Conservation (phyloP, 2,329 filamentous ascomycete species). For the Dactylellina sp. region DNA sequence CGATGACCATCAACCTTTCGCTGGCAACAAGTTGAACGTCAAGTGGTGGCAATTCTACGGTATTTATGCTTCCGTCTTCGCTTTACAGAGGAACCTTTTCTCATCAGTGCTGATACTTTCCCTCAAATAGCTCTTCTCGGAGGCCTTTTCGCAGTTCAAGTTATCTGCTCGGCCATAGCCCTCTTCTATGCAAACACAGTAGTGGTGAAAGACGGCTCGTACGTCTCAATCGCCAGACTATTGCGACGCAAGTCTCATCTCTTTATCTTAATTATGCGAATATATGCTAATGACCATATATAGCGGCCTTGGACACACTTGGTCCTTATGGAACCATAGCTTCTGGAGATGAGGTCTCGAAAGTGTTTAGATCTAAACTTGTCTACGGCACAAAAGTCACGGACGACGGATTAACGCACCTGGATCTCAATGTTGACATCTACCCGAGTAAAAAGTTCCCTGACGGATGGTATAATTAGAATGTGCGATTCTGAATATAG, state of each 20-base stretch:
- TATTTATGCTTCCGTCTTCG: background rate
- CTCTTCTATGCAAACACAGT: slow-evolving; percentile 10
- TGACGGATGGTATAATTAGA: slow-evolving; percentile 23
- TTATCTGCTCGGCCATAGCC: slow-evolving; percentile 3
- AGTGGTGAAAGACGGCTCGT: slow-evolving; percentile 25
- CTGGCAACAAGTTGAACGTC: slow-evolving; percentile 30
- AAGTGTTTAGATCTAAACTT: slow-evolving; percentile 6
- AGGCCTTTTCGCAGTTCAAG: slow-evolving; percentile 6
- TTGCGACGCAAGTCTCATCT: slow-evolving; percentile 7
- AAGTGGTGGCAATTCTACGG: slow-evolving; percentile 22
- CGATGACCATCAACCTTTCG: slow-evolving; percentile 21
- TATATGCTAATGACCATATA: background rate
- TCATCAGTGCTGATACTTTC: background rate
- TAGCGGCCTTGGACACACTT: slow-evolving; percentile 18
- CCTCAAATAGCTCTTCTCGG: slow-evolving; percentile 13
- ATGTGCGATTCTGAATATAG: too few relatives aligned
- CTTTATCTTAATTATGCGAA: background rate
- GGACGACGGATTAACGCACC: slow-evolving; percentile 18
- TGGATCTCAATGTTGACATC: slow-evolving; percentile 23
- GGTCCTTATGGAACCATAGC: slow-evolving; percentile 19
- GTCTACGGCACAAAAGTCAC: slow-evolving; percentile 22
- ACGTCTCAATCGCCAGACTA: slow-evolving; percentile 4
- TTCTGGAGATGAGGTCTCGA: slow-evolving; percentile 14
- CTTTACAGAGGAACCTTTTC: background rate
- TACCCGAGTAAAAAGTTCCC: slow-evolving; percentile 2